Conservation (phyloP, 108 stramenopile genomes). For the Nannochloropsis oceanica region DNA sequence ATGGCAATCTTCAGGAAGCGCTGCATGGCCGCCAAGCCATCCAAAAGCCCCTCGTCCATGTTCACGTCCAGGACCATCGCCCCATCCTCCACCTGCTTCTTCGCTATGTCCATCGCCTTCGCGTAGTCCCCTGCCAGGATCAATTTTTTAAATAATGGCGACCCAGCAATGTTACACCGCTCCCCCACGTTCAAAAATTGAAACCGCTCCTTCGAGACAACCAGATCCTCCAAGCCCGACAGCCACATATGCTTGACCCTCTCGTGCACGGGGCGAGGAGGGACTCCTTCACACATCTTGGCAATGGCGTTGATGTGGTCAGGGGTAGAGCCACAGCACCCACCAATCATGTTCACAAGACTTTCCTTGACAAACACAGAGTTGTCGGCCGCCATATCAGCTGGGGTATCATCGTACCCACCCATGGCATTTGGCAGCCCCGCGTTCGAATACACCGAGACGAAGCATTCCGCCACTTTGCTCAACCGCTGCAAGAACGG, state of each 20-base stretch:
- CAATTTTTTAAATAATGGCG: constrained; percentile 83
- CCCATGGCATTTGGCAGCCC: constrained; percentile 98
- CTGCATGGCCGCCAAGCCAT: constrained; percentile 92
- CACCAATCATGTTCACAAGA: constrained; percentile 94
- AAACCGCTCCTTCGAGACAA: constrained; percentile 56
- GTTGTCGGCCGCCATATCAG: constrained; percentile 77
- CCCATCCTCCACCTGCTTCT: constrained; percentile 93
- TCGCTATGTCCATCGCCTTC: constrained; percentile 92
- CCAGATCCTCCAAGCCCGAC: constrained; percentile 80
- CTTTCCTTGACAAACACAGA: constrained; percentile 77
- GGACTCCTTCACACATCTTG: background rate
- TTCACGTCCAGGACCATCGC: constrained; percentile 97
- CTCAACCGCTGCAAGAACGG: constrained; percentile 85
- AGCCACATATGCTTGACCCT: constrained; percentile 68
- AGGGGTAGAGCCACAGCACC: constrained; percentile 96
- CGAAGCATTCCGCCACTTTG: constrained; percentile 79
- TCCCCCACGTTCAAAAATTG: constrained; percentile 94
- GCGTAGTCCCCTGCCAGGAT: constrained; percentile 89
- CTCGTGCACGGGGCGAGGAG: background rate
- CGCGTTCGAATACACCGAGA: constrained; percentile 94
- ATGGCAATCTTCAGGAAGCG: constrained; percentile 98
- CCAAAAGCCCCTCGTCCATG: constrained; percentile 95
- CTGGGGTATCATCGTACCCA: constrained; percentile 92
- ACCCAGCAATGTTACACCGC: constrained; percentile 91
- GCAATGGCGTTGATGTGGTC: constrained; percentile 62